phyloP scores from a whole-genome alignment of 2,329 filamentous ascomycete species.

The Dactylonectria estremocensis region DNA sequence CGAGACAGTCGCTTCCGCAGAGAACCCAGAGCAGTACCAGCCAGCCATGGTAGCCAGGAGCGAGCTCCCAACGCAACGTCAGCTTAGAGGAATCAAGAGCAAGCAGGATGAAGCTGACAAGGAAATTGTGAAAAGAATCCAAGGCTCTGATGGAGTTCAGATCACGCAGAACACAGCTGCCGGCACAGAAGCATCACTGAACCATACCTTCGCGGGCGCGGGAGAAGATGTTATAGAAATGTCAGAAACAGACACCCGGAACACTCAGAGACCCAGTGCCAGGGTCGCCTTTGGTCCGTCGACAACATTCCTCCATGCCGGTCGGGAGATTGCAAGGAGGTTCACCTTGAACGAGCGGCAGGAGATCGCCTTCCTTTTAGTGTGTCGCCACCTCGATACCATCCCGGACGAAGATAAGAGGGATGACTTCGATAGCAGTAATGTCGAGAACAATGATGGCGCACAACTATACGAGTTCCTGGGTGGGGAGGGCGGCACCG shows the following conservation, averaged over 20 bases:
- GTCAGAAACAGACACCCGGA: background rate
- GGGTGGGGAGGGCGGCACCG: background rate
- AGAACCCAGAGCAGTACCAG: background rate
- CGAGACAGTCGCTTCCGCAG: too few relatives aligned
- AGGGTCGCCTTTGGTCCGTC: slow-evolving; percentile 3
- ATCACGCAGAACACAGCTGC: too few relatives aligned
- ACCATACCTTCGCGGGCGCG: too few relatives aligned
- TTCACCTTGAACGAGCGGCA: slow-evolving; percentile 16
- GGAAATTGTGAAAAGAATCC: too few relatives aligned
- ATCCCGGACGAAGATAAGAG: background rate
- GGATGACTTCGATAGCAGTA: background rate
- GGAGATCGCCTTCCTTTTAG: slow-evolving; percentile 16
- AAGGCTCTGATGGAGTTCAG: too few relatives aligned
- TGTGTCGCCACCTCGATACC: slow-evolving; percentile 1
- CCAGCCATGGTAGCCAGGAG: background rate
- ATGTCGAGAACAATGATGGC: background rate
- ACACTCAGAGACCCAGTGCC: background rate
- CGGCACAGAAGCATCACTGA: too few relatives aligned
- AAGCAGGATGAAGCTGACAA: too few relatives aligned
- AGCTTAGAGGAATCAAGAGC: too few relatives aligned
- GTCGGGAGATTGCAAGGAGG: slow-evolving; percentile 1
- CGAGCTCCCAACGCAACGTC: too few relatives aligned
- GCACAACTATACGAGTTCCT: slow-evolving; percentile 12
- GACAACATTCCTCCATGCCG: slow-evolving; percentile 9
- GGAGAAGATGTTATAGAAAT: too few relatives aligned